phyloP scores from a whole-genome alignment of 2,329 filamentous ascomycete genomes.

The Fulvia fulva region DNA sequence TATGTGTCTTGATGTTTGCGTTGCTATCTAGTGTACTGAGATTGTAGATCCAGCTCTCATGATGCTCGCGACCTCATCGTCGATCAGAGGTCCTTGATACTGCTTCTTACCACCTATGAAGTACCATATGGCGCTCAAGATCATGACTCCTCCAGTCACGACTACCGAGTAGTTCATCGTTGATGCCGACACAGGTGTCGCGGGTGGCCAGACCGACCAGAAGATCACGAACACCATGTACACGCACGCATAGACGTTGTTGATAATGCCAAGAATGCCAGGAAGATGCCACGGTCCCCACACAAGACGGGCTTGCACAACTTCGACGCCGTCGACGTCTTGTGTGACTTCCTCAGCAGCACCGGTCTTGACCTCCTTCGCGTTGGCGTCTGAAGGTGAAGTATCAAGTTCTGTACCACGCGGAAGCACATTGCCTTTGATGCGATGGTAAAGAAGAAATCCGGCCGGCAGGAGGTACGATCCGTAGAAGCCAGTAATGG shows the following conservation, averaged over 20 bases:
- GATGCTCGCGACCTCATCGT: conserved; percentile 31
- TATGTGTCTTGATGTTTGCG: background rate
- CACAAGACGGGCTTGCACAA: conserved; percentile 33
- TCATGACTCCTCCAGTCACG: conserved; percentile 38
- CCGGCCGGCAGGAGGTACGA: conserved; percentile 42
- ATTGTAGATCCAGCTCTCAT: conserved; percentile 27
- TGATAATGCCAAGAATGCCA: conserved; percentile 49
- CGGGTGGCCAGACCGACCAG: conserved; percentile 51
- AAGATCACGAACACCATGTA: conserved; percentile 56
- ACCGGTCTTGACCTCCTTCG: background rate
- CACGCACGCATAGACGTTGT: conserved; percentile 52
- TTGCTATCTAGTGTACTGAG: conserved; percentile 6
- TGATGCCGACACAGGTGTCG: conserved; percentile 31
- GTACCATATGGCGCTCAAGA: conserved; percentile 37
- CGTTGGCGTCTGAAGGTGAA: background rate
- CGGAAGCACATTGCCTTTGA: conserved; percentile 38
- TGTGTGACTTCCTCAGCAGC: background rate
- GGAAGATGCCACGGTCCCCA: conserved; percentile 57
- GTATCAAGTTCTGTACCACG: conserved; percentile 31
- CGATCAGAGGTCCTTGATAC: conserved; percentile 38
- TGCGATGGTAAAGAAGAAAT: conserved; percentile 42
- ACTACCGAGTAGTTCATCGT: conserved; percentile 44
- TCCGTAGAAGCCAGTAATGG: conserved; percentile 42
- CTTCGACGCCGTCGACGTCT: conserved; percentile 8
- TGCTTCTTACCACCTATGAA: conserved; percentile 34